Evolutionary conservation across 1,284 basidiomycete genomes (phyloP), one percentile per base, ranked within the genome.

Genomic region (Cryptococcus sp.): DNA sequence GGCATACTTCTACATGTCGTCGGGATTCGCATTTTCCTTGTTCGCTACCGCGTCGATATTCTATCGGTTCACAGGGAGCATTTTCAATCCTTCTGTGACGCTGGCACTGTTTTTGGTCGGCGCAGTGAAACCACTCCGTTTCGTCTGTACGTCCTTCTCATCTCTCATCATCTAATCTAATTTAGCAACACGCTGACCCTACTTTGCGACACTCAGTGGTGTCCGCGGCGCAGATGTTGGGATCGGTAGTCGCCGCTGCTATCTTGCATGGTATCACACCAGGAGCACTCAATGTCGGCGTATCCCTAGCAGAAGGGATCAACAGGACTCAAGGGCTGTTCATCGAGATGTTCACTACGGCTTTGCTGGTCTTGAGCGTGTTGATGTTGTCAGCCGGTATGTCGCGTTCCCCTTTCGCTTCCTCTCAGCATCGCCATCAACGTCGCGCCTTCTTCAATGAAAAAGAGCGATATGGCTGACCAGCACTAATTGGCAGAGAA

Each of bases 31-130:
- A 2, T 75, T 89, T 47, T 84, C 84, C 57, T 81, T 90, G 40
- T 81, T 88, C 47, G 82, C 86, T 25, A 84, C 84, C 2, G 86
- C 85, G 7, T 89, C 87, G 86, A 75, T 89, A 27, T 89, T 90
- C 75, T 89, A 84, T 72, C 81, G 88, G 23, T 82, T 86, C 42
- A 88, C 87, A 0, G 87, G 86, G 6, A 85, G 84, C 11, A 68
- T 80, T 40, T 88, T 89, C 79, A 88, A 89, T 65, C 88, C 88
- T 0, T 82, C 86, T 57, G 82, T 90, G 55, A 84, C 83, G 17
- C 78, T 87, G 22, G 84, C 86, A 1, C 80, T 89, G 40, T 78
- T 85, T 42, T 74, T 88, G n/a, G 79, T 83, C 3, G 86, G 87
- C 0, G 79, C 82, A 16, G 81, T 89, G 47, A 79, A 80, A 1